Percentiles rank a stretch among this genome's conserved stretches.
phyloP scores from a whole-genome alignment of 225 moss, liverwort and hornwort genomes.

The Climacium dendroides region DNA sequence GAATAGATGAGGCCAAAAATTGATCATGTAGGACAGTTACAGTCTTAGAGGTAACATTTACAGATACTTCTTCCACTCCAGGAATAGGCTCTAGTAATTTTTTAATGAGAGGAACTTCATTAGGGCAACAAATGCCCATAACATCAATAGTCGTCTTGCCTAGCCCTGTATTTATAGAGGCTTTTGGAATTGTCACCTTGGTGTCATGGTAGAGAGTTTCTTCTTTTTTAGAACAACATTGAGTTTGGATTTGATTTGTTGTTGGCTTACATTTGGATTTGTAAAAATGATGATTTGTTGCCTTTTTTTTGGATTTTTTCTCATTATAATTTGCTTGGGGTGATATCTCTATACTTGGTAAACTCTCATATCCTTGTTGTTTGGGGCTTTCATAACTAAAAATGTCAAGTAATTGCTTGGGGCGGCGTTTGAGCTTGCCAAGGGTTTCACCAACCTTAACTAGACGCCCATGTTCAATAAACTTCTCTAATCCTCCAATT shows the following conservation, averaged over 20 bases:
- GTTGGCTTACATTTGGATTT: not conserved
- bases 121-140: constrained; percentile 47
- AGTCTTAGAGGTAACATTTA: constrained; percentile 39
- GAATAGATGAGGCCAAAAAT: constrained; percentile 11
- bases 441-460: constrained; percentile 29
- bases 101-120: constrained; percentile 38
- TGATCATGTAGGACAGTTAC: constrained; percentile 31
- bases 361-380: constrained; percentile 16
- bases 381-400: constrained; percentile 35
- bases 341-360: not conserved
- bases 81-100: constrained; percentile 32
- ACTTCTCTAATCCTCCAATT: constrained; percentile 1
- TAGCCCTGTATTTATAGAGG: not conserved
- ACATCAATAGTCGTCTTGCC: constrained; percentile 43
- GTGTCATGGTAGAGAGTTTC: not conserved
- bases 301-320: not conserved
- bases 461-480: constrained; percentile 33
- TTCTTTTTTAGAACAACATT: not conserved
- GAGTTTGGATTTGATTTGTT: not conserved
- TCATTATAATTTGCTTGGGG: not conserved
- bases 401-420: constrained; percentile 27
- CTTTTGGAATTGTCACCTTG: constrained; percentile 20
- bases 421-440: constrained; percentile 23
- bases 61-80: constrained; percentile 32
- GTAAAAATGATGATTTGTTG: not conserved